A percentile compares a stretch with the other conserved stretches of the same genome.
Evolutionary conservation across 306 rosid genomes (phyloP).

Genomic region (Corylus heterophylla): DNA sequence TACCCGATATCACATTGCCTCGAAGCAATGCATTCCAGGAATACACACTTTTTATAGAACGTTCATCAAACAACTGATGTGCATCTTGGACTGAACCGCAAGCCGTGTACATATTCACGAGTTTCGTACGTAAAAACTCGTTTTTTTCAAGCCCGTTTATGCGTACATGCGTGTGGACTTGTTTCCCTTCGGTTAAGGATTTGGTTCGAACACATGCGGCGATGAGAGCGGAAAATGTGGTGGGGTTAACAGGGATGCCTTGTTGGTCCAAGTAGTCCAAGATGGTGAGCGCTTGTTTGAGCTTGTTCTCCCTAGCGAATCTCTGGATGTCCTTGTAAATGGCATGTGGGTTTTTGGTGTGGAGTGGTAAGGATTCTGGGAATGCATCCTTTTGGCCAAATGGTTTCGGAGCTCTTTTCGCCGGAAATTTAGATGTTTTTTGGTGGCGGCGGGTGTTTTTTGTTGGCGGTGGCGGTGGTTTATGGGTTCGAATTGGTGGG

Average conservation of each 20-base stretch:
- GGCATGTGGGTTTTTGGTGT: conserved; percentile 62
- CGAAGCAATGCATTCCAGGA: conserved; percentile 78
- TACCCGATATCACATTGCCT: conserved; percentile 69
- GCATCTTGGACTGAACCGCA: conserved; percentile 61
- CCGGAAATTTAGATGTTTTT: conserved; percentile 6
- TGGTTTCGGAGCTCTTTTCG: conserved; percentile 9
- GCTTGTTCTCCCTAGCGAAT: conserved; percentile 55
- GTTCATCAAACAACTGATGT: conserved; percentile 46
- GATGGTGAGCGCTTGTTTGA: conserved; percentile 51
- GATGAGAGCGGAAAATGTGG: conserved; percentile 65
- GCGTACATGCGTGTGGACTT: conserved; percentile 50
- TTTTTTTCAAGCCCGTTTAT: conserved; percentile 59
- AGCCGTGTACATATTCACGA: conserved; percentile 59
- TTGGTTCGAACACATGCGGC: conserved; percentile 61
- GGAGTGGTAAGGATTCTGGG: conserved; percentile 72
- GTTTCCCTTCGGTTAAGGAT: conserved; percentile 41
- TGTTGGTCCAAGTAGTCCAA: conserved; percentile 66
- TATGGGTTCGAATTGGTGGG: neutral
- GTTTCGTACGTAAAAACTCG: conserved; percentile 51
- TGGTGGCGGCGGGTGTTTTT: neutral
- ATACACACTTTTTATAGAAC: conserved; percentile 50
- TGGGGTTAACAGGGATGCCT: conserved; percentile 65
- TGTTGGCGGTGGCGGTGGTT: neutral
- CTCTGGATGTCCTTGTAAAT: conserved; percentile 55
- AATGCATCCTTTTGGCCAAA: conserved; percentile 57